phyloP scores from a whole-genome alignment of 306 rosid species.

The Amphicarpaea edgeworthii region DNA sequence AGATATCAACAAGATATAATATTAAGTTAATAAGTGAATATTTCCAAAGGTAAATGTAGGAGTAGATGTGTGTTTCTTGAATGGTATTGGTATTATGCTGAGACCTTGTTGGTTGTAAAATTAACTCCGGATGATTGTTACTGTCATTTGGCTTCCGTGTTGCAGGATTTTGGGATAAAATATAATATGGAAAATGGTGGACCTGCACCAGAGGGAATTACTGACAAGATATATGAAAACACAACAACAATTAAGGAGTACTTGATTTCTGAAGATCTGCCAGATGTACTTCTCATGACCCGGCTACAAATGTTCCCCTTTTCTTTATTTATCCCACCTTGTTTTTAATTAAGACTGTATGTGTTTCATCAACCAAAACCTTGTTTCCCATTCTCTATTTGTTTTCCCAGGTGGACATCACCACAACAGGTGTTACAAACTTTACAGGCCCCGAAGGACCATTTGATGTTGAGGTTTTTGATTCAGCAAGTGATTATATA shows the following conservation, averaged over 20 bases:
- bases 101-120: not conserved
- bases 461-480: constrained; percentile 96
- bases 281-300: constrained; percentile 65
- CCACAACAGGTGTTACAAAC: constrained; percentile 66
- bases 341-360: not conserved
- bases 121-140: constrained; percentile 30
- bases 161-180: constrained; percentile 97
- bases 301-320: constrained; percentile 31
- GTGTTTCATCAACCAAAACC: constrained; percentile 37
- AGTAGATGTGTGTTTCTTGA: constrained; percentile 15
- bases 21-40: constrained; percentile 30
- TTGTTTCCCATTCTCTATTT: constrained; percentile 33
- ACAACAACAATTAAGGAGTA: constrained; percentile 89
- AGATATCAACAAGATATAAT: constrained; percentile 15
- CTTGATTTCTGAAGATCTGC: constrained; percentile 80
- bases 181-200: constrained; percentile 99
- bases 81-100: constrained; percentile 8
- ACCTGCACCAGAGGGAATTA: constrained; percentile 97
- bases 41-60: constrained; percentile 29
- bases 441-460: constrained; percentile 93
- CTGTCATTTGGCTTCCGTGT: constrained; percentile 41
- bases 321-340: not conserved
- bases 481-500: constrained; percentile 91
- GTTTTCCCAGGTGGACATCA: constrained; percentile 77
- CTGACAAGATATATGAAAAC: constrained; percentile 83